Percentiles rank a stretch among this genome's conserved stretches.
These are phyloP conservation scores for Iris pallida DNA, from an alignment of 116 monocot genomes.

Conservation along the genomic window DNA sequence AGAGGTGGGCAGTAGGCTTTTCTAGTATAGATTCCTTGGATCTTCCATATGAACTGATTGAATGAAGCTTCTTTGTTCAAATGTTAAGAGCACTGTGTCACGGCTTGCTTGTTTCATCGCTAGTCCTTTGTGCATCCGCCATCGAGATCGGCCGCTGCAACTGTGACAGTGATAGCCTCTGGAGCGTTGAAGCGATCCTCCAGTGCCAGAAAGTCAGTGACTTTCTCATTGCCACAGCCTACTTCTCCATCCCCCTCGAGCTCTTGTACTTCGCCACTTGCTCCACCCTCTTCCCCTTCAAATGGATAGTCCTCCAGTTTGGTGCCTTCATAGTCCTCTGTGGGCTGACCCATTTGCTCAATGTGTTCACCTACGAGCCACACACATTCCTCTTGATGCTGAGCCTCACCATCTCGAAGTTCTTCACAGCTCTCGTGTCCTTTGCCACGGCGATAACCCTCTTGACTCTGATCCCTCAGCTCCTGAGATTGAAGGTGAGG, in stretches of 20 bases:
- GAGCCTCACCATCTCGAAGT: constrained; percentile 46
- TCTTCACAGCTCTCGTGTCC: constrained; percentile 58
- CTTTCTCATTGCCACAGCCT: constrained; percentile 53
- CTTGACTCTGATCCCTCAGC: constrained; percentile 63
- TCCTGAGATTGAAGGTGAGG: constrained; percentile 50
- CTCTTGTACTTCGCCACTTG: constrained; percentile 52
- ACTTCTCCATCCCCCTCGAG: constrained; percentile 74
- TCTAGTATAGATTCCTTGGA: no score
- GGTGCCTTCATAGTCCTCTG: constrained; percentile 71
- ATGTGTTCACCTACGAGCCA: constrained; percentile 55
- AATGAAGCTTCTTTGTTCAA: constrained; percentile 15
- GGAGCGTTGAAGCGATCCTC: constrained; percentile 40
- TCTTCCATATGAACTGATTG: constrained; percentile 12
- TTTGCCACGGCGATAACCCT: constrained; percentile 61
- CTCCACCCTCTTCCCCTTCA: constrained; percentile 54
- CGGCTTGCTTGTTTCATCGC: constrained; percentile 16
- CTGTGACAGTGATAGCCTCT: constrained; percentile 39
- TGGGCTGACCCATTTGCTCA: constrained; percentile 61
- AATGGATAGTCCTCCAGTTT: constrained; percentile 66
- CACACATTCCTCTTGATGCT: constrained; percentile 53
- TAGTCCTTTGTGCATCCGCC: constrained; percentile 9
- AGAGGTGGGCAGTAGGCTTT: no score
- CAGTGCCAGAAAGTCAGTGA: constrained; percentile 52
- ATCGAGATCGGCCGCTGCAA: constrained; percentile 34
- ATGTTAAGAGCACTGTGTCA: constrained; percentile 32